A percentile compares a stretch with the other conserved stretches of the same genome.
phyloP scores from a whole-genome alignment of 2,329 filamentous ascomycete genomes.

The Hyphodiscus sp. region DNA sequence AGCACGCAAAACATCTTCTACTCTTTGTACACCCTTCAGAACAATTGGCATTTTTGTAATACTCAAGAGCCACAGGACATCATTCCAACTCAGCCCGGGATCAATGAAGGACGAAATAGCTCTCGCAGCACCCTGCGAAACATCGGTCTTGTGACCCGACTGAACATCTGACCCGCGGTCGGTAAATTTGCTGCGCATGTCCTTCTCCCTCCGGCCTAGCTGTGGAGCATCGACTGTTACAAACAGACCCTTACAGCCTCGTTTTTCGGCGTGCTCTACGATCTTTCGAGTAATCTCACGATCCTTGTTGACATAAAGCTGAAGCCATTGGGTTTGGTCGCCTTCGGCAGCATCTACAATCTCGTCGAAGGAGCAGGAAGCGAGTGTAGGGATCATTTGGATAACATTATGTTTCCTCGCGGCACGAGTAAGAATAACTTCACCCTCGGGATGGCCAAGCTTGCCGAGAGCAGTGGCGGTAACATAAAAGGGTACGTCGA shows the following conservation, averaged over 20 bases:
- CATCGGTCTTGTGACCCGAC: conserved; percentile 67
- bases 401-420: conserved; percentile 82
- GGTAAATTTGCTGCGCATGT: conserved; percentile 90
- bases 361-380: conserved; percentile 96
- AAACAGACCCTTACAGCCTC: conserved; percentile 92
- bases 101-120: conserved; percentile 98
- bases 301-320: conserved; percentile 94
- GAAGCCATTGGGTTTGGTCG: conserved; percentile 89
- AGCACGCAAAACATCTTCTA: conserved; percentile 90
- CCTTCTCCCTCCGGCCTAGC: conserved; percentile 90
- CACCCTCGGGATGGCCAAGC: conserved; percentile 87
- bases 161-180: conserved; percentile 83
- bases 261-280: conserved; percentile 81
- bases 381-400: conserved; percentile 97
- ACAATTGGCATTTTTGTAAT: conserved; percentile 95
- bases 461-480: conserved; percentile 95
- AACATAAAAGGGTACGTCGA: conserved; percentile 87
- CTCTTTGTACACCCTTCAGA: conserved; percentile 91
- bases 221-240: conserved; percentile 98
- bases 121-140: conserved; percentile 83
- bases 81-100: conserved; percentile 85
- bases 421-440: conserved; percentile 82
- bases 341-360: conserved; percentile 78
- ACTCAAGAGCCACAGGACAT: conserved; percentile 85
- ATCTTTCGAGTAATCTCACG: conserved; percentile 84